Percentiles rank a stretch among this genome's conserved stretches.
phyloP scores from a whole-genome alignment of 345 rosid genomes.

The Brassica incana region DNA sequence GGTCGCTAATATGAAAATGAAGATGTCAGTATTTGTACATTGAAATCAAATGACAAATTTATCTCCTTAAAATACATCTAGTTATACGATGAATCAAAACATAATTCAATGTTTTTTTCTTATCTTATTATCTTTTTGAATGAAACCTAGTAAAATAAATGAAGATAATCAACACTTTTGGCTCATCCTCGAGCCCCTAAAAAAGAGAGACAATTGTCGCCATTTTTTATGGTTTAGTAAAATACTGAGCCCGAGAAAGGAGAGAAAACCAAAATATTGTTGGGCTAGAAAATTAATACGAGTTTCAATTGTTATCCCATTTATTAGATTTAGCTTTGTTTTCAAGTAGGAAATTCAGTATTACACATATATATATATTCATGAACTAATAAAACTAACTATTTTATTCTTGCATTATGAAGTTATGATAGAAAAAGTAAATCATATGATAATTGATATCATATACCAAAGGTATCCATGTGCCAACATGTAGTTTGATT shows the following conservation, averaged over 20 bases:
- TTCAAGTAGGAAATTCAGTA: constrained; percentile 18
- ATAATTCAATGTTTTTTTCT: background rate
- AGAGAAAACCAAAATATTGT: background rate
- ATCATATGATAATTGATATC: constrained; percentile 11
- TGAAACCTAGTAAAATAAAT: background rate
- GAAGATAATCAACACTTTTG: background rate
- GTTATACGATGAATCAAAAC: background rate
- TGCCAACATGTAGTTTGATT: constrained; percentile 35
- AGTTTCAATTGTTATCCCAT: background rate
- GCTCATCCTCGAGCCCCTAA: constrained; percentile 24
- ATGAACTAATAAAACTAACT: constrained; percentile 10
- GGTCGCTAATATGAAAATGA: background rate
- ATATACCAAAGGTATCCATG: constrained; percentile 29
- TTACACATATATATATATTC: background rate
- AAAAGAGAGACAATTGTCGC: background rate
- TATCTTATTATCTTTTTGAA: background rate
- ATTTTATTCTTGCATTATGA: constrained; percentile 17
- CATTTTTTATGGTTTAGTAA: background rate
- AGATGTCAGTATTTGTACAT: background rate
- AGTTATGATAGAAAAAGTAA: background rate
- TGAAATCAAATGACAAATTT: background rate
- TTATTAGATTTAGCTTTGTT: background rate
- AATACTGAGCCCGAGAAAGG: constrained; percentile 13
- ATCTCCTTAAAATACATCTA: background rate
- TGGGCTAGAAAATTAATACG: background rate